Evolutionary conservation across 495 filamentous ascomycete genomes (phyloP).

Genomic region (Astrothelium subdiscretum): DNA sequence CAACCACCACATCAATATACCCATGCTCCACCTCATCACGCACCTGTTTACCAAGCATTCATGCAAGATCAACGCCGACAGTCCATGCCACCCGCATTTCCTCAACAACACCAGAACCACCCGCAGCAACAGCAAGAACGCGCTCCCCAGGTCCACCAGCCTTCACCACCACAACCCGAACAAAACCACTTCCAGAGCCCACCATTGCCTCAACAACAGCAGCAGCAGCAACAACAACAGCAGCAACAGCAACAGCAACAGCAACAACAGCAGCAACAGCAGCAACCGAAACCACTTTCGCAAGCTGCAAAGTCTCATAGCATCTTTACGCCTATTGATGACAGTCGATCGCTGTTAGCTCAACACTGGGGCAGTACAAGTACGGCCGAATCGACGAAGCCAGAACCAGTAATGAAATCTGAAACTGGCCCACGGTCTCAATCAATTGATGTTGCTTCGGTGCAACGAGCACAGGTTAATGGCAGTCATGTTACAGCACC

Average conservation of each 20-base stretch:
- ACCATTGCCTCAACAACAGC: constrained; percentile 20
- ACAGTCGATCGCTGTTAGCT: constrained; percentile 75
- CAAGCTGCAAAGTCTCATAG: constrained; percentile 62
- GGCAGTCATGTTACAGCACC: constrained; percentile 12
- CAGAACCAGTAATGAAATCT: constrained; percentile 28
- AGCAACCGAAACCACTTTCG: constrained; percentile 56
- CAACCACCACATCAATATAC: constrained; percentile 32
- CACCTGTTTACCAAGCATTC: constrained; percentile 52
- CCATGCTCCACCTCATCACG: constrained; percentile 30
- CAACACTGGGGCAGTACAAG: constrained; percentile 62
- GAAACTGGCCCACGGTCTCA: constrained; percentile 42
- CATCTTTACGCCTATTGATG: constrained; percentile 95
- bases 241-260: constrained; percentile 54
- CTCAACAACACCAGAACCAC: constrained; percentile 29
- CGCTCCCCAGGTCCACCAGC: constrained; percentile 36
- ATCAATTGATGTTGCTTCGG: constrained; percentile 50
- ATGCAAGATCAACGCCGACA: constrained; percentile 56
- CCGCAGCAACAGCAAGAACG: constrained; percentile 40
- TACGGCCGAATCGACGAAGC: constrained; percentile 36
- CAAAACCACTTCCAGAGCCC: constrained; percentile 12
- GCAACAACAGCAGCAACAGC: constrained; percentile 37
- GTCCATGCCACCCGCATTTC: constrained; percentile 48
- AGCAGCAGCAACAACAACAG: too few species aligned
- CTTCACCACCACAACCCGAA: constrained; percentile 32
- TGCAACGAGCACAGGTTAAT: constrained; percentile 30